phyloP scores from a whole-genome alignment of 2,329 filamentous ascomycete species.

The Calonectria pauciramosa region DNA sequence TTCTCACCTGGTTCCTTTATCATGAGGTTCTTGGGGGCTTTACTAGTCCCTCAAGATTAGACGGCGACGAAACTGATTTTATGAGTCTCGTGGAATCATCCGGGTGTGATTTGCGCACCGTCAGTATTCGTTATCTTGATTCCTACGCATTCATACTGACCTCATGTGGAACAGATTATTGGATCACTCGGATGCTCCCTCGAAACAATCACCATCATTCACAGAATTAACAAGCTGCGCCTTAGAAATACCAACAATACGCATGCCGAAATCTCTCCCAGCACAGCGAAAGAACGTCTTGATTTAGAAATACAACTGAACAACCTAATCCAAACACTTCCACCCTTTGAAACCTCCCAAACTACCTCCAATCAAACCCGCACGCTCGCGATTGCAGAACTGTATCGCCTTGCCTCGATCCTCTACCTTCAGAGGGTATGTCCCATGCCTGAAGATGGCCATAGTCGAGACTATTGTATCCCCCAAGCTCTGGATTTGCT shows the following conservation, averaged over 20 bases:
- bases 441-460: slow-evolving; percentile 29
- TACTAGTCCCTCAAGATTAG: slow-evolving; percentile 49
- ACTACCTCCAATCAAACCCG: slow-evolving; percentile 46
- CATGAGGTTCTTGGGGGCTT: slow-evolving; percentile 62
- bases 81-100: slow-evolving; percentile 21
- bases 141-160: background rate
- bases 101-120: slow-evolving; percentile 21
- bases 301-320: slow-evolving; percentile 7
- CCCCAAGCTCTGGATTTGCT: slow-evolving; percentile 54
- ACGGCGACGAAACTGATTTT: slow-evolving; percentile 19
- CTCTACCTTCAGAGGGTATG: slow-evolving; percentile 58
- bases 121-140: background rate
- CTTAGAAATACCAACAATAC: background rate
- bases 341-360: background rate
- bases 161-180: slow-evolving; percentile 53
- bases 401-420: slow-evolving; percentile 63
- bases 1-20: slow-evolving; percentile 62
- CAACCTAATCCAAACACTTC: slow-evolving; percentile 1
- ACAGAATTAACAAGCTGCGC: slow-evolving; percentile 56
- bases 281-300: background rate
- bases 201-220: slow-evolving; percentile 60
- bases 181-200: slow-evolving; percentile 62
- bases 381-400: slow-evolving; percentile 60
- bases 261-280: background rate
- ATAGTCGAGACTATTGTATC: slow-evolving; percentile 40